Evolutionary conservation across 805 yeast species (phyloP), one percentile per base, ranked within the genome.

Genomic region (Starmerella apicola): DNA sequence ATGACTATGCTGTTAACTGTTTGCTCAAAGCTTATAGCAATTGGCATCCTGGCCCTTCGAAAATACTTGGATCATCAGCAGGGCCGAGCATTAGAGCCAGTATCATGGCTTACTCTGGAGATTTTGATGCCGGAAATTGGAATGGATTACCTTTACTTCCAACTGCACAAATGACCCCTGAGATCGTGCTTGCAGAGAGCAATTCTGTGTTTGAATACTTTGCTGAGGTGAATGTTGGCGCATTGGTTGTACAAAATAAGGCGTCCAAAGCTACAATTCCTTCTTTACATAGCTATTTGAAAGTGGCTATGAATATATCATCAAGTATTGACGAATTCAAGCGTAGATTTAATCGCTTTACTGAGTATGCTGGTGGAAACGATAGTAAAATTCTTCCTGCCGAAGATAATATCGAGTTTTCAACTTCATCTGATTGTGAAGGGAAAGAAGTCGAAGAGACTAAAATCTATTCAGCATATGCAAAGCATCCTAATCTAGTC

Each of bases 201-300:
- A 68, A 74, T 43, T 96, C 96, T 0, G 42, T 88, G 5, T 73
- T 93, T 76, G 68, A 70, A 2, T 75, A 67, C 50, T 61, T 73
- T 12, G 43, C 73, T 19, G 56, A 68, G 17, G 53, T 57, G 25
- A 57, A 62, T 33, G 77, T 78, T 0, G 50, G 58, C 0, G 58
- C 63, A 21, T 58, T 80, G 9, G 66, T 62, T 23, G 45, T 39
- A 8, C 51, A 50, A 1, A 63, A 65, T 19, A 54, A 66, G 5
- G 62, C 76, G 13, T 69, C 72, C 9, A 19, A 32, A 13, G 19
- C 48, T 4, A 36, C 25, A 2, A n/a, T 15, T 8, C 50, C 54
- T 3, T 36, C 37, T 1, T 6, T 52, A 7, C 37, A 38, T 39
- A 51, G 76, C 4, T 78, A 66, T 49, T 56, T 82, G 47, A 66